Conservation (phyloP, 805 yeast genomes). For the Starmera caribaea region DNA sequence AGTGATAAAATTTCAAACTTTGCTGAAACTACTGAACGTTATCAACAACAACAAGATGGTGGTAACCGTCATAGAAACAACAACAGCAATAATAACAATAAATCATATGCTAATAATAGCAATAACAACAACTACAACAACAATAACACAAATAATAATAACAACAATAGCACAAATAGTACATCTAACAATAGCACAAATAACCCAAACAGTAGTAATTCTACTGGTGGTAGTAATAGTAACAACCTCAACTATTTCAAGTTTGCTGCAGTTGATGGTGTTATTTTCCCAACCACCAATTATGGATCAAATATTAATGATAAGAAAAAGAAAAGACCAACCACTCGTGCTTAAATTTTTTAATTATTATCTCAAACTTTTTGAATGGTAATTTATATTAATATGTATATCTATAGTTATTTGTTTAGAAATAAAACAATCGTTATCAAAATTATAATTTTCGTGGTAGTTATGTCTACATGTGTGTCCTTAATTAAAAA, state of each 20-base stretch:
- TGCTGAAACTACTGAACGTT: slow-evolving; percentile 78
- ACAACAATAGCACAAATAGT: no score
- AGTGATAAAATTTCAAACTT: slow-evolving; percentile 73
- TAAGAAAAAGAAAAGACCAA: slow-evolving; percentile 16
- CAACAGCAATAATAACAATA: slow-evolving; percentile 6
- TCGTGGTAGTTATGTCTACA: no score
- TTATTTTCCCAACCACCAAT: slow-evolving; percentile 23
- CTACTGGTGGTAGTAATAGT: slow-evolving; percentile 18
- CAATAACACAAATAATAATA: slow-evolving; percentile 14
- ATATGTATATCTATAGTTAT: no score
- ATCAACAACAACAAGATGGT: slow-evolving; percentile 27
- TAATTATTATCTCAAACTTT: no score
- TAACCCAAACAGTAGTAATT: slow-evolving; percentile 8
- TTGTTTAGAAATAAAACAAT: no score
- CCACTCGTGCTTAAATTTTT: slow-evolving; percentile 10
- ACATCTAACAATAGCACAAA: slow-evolving; percentile 11
- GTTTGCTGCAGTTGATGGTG: slow-evolving; percentile 24
- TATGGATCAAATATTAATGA: slow-evolving; percentile 30
- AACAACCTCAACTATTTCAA: slow-evolving; percentile 18
- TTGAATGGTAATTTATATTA: no score
- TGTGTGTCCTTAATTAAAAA: no score
- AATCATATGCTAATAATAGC: slow-evolving; percentile 7
- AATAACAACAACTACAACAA: slow-evolving; percentile 16
- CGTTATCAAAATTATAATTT: no score
- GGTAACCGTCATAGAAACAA: slow-evolving; percentile 1